Conservation (phyloP, 2,329 filamentous ascomycete genomes). For the Aspergillus glaucus region DNA sequence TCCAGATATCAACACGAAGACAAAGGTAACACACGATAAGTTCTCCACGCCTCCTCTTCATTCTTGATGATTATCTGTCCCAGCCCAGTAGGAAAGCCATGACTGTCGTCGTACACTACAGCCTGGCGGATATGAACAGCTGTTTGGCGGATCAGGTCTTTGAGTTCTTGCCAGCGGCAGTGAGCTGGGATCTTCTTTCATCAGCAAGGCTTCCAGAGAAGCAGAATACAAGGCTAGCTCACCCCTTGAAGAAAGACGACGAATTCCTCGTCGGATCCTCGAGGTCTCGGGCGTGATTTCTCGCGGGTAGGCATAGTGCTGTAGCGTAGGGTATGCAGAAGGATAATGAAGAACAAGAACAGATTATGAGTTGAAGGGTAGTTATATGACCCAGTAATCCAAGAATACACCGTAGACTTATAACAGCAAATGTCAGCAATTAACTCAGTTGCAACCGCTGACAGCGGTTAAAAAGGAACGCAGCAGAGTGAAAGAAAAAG, state of each 20-base stretch:
- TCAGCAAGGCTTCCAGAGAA: constrained; percentile 8
- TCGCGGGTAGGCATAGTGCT: constrained; percentile 26
- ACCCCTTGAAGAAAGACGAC: constrained; percentile 41
- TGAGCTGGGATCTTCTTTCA: constrained; percentile 33
- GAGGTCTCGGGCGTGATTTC: constrained; percentile 25
- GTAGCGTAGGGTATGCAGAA: background rate
- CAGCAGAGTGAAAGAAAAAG: background rate
- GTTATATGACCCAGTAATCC: no score
- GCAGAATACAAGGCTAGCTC: constrained; percentile 10
- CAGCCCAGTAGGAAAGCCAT: constrained; percentile 37
- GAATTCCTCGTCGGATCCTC: constrained; percentile 37
- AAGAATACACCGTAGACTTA: no score
- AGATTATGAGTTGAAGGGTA: no score
- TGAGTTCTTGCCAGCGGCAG: constrained; percentile 41
- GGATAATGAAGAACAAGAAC: no score
- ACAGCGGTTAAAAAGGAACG: no score
- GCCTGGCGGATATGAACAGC: constrained; percentile 40
- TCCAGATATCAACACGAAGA: background rate
- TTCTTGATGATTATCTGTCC: constrained; percentile 42
- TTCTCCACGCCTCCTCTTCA: constrained; percentile 40
- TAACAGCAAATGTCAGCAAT: no score
- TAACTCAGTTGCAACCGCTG: no score
- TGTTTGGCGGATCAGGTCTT: constrained; percentile 40
- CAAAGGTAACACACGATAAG: constrained; percentile 31
- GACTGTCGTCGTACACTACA: constrained; percentile 39